Conservation (phyloP, 2,329 filamentous ascomycete genomes). For the Phaeosphaeriaceae sp. region DNA sequence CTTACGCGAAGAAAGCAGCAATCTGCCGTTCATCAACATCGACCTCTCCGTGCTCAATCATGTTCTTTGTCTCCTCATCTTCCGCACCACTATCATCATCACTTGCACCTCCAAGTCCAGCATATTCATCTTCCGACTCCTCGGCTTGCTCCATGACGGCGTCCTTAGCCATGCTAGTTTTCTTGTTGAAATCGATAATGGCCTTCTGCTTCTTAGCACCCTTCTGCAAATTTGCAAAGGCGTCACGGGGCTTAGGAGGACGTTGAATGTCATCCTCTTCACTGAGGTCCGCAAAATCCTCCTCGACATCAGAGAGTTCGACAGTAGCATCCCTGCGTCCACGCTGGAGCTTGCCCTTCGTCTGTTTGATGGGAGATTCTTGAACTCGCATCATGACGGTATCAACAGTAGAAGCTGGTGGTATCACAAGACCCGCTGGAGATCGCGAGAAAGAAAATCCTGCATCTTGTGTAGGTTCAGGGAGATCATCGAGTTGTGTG, state of each 20-base stretch:
- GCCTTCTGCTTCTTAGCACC: conserved; percentile 62
- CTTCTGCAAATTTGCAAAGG: conserved; percentile 75
- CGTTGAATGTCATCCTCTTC: conserved; percentile 39
- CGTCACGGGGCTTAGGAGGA: conserved; percentile 54
- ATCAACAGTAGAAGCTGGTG: conserved; percentile 71
- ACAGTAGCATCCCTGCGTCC: conserved; percentile 48
- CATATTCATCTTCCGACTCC: conserved; percentile 98
- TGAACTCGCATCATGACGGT: conserved; percentile 65
- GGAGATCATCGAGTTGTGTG: conserved; percentile 72
- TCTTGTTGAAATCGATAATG: conserved; percentile 72
- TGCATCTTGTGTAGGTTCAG: conserved; percentile 80
- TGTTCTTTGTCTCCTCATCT: conserved; percentile 76
- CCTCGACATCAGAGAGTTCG: conserved; percentile 54
- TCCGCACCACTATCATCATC: conserved; percentile 84
- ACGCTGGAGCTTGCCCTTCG: conserved; percentile 64
- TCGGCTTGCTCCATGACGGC: conserved; percentile 92
- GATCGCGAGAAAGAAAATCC: conserved; percentile 74
- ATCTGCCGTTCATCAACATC: conserved; percentile 80
- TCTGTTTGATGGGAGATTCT: conserved; percentile 71
- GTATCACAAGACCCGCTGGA: conserved; percentile 67
- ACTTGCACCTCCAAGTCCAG: conserved; percentile 86
- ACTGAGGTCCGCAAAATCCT: conserved; percentile 43
- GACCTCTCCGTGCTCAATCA: conserved; percentile 84
- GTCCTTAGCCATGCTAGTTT: conserved; percentile 83
- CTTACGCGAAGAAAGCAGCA: conserved; percentile 88